phyloP scores from a whole-genome alignment of 179 eudicot genomes.

The Drosera spatulata region DNA sequence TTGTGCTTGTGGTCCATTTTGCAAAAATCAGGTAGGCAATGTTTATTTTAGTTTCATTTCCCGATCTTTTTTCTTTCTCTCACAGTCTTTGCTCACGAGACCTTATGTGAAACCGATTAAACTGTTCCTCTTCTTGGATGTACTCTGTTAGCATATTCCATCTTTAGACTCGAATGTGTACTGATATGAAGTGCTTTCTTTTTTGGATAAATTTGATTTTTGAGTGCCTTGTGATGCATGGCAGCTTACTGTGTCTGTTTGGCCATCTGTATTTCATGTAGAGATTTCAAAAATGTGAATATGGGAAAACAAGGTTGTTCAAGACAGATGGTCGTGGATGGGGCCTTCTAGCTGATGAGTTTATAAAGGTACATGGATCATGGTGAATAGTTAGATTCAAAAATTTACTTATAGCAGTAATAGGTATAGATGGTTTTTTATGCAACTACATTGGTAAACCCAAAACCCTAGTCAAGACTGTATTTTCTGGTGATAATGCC shows the following conservation, averaged over 20 bases:
- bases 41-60: background rate
- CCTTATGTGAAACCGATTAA: no score
- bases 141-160: no score
- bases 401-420: background rate
- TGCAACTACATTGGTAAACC: background rate
- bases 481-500: background rate
- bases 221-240: background rate
- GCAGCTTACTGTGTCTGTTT: background rate
- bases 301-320: constrained; percentile 66
- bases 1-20: constrained; percentile 63
- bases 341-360: constrained; percentile 87
- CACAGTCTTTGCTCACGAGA: background rate
- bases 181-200: background rate
- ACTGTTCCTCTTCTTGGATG: no score
- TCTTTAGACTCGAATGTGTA: no score
- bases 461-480: background rate
- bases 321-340: constrained; percentile 86
- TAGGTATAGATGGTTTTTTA: no score
- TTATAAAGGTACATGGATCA: constrained; percentile 47
- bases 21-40: constrained; percentile 66
- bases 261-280: constrained; percentile 11
- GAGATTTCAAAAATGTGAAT: constrained; percentile 84
- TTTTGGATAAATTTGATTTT: background rate
- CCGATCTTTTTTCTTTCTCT: background rate
- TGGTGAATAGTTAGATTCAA: background rate